Evolutionary conservation across 371 early-diverging fungal species (phyloP), one percentile per base, ranked within the genome.

Genomic region (Mortierella sp.): DNA sequence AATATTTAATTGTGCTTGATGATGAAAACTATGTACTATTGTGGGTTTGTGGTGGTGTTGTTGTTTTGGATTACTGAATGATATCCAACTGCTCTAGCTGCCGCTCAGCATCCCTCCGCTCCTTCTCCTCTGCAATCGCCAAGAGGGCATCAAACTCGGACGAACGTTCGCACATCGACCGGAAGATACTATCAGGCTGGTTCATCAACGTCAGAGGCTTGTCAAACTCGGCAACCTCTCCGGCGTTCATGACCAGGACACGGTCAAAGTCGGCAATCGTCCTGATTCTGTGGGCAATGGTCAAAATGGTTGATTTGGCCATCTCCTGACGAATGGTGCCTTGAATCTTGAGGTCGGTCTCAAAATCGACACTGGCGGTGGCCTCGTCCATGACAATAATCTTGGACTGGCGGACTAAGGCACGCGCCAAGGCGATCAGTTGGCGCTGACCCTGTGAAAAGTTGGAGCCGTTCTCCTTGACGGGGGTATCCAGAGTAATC

Each of bases 321-420:
- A 92, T 92, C 78, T 93, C 94, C 42, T 89, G 65, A 42, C 96
- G 91, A 57, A 97, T 96, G 0, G 96, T 95, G 60, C 89, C 82
- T 89, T 93, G 95, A 78, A 94, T 94, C 73, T 88, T 89, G 47
- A 80, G 82, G 81, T 94, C 95, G 1, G 95, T 93, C 57, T 91
- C 90, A 78, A 91, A 92, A 81, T 96, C 96, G 14, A 96, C 92
- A 45, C 90, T 90, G 1, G 98, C 95, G 0, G 97, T 97, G 0
- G 97, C 96, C 88, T 97, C 97, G 81, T 96, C 96, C 89, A 96
- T 90, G 70, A 97, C 90, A 47, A 96, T 93, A 63, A 94, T 89
- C 79, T 91, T 88, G 47, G 93, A 90, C 63, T 90, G 89, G 28
- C 92, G 88, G 14, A 97, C 89, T 55, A 97, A 84, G 9, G 97